phyloP scores from a whole-genome alignment of 2,329 filamentous ascomycete genomes.

The Ophiostoma ips region DNA sequence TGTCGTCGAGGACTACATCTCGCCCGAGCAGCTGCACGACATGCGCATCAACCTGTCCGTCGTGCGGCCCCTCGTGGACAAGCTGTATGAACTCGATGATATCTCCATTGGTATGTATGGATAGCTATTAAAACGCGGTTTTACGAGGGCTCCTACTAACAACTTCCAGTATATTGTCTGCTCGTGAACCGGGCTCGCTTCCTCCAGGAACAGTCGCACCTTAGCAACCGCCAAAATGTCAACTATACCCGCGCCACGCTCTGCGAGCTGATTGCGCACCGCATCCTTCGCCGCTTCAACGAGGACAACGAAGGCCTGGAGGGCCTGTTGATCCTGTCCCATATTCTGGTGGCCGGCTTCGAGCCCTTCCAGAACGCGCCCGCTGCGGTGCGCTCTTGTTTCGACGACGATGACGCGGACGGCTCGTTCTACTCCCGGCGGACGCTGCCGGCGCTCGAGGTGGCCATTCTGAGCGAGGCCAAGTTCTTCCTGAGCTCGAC shows the following conservation, averaged over 20 bases:
- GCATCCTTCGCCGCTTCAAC: slow-evolving; percentile 63
- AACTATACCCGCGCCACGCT: slow-evolving; percentile 63
- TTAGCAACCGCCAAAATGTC: slow-evolving; percentile 68
- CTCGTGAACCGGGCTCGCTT: slow-evolving; percentile 74
- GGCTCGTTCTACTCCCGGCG: slow-evolving; percentile 34
- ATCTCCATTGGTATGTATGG: slow-evolving; percentile 44
- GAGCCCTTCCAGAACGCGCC: slow-evolving; percentile 78
- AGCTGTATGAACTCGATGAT: slow-evolving; percentile 65
- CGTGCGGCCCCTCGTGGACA: slow-evolving; percentile 69
- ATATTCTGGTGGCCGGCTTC: slow-evolving; percentile 71
- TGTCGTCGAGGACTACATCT: slow-evolving; percentile 50
- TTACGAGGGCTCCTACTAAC: too few species aligned
- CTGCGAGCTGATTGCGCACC: slow-evolving; percentile 67
- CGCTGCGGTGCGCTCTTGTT: slow-evolving; percentile 46
- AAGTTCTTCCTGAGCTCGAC: slow-evolving; percentile 65
- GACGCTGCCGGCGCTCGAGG: slow-evolving; percentile 64
- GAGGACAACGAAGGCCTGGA: slow-evolving; percentile 60
- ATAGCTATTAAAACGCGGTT: too few species aligned
- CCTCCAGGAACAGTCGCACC: slow-evolving; percentile 59
- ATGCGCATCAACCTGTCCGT: slow-evolving; percentile 71
- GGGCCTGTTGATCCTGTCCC: slow-evolving; percentile 59
- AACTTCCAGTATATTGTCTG: slow-evolving; percentile 71
- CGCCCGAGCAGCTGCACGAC: slow-evolving; percentile 62
- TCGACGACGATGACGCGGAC: slow-evolving; percentile 20
- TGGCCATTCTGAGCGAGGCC: slow-evolving; percentile 71